Evolutionary conservation across 129 eudicot species (phyloP).

Genomic region (Rutidosis leptorrhynchoides): DNA sequence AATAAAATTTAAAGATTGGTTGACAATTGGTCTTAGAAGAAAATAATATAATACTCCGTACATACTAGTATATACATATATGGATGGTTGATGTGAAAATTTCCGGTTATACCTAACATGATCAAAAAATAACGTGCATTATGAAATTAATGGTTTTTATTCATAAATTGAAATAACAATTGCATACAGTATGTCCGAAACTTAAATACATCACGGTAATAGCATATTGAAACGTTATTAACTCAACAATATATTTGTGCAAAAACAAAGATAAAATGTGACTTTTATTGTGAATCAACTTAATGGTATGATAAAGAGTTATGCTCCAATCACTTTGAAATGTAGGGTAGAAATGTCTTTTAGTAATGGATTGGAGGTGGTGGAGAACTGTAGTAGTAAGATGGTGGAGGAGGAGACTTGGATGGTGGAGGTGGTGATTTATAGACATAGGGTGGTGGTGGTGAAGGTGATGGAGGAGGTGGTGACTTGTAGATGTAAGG

Average conservation of each 20-base stretch:
- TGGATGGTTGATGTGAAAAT: too few species aligned
- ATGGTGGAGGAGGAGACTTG: slow-evolving; percentile 21
- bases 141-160: not conserved
- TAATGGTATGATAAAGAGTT: too few species aligned
- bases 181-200: slow-evolving; percentile 11
- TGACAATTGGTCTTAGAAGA: too few species aligned
- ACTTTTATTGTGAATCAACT: slow-evolving; percentile 13
- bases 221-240: slow-evolving; percentile 20
- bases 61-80: too few species aligned
- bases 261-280: slow-evolving; percentile 11
- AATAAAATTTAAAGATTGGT: too few species aligned
- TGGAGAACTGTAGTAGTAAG: slow-evolving; percentile 21
- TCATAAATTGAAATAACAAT: slow-evolving; percentile 16
- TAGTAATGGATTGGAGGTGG: slow-evolving; percentile 27
- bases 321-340: not conserved
- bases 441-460: too few species aligned
- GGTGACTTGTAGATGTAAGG: too few species aligned
- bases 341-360: not conserved
- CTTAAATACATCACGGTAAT: slow-evolving; percentile 17
- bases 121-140: too few species aligned
- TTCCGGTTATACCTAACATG: too few species aligned
- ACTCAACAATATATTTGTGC: slow-evolving; percentile 14
- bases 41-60: too few species aligned
- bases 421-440: slow-evolving; percentile 25
- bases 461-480: too few species aligned